phyloP scores from a whole-genome alignment of 371 early-diverging fungal genomes.

The Mortierella sp. region DNA sequence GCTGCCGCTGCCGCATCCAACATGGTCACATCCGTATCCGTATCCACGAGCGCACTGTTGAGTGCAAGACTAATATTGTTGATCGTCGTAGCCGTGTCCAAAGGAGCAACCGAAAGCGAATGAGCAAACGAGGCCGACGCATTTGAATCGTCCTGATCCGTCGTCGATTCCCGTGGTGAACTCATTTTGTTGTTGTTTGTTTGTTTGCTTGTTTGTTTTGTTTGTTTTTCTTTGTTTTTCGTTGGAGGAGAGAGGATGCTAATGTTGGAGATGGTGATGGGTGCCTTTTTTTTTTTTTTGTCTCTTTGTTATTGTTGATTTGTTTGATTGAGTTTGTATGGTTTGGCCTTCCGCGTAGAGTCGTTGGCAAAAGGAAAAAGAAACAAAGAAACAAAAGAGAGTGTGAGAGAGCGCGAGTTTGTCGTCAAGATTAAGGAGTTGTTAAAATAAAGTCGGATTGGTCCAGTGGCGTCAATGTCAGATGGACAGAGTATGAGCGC shows the following conservation, averaged over 20 bases:
- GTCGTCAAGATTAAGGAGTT: too few relatives aligned
- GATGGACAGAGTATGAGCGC: too few relatives aligned
- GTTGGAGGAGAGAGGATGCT: not conserved
- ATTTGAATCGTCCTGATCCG: constrained; percentile 41
- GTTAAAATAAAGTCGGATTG: too few relatives aligned
- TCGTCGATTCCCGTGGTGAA: constrained; percentile 43
- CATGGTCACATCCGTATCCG: constrained; percentile 26
- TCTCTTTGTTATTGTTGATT: too few relatives aligned
- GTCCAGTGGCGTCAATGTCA: too few relatives aligned
- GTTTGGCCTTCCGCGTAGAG: not conserved
- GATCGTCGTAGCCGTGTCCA: constrained; percentile 35
- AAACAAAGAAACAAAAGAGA: not conserved
- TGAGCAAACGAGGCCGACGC: constrained; percentile 48
- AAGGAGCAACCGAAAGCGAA: constrained; percentile 42
- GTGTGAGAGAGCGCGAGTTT: too few relatives aligned
- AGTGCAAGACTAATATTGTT: constrained; percentile 32
- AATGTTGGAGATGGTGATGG: too few relatives aligned
- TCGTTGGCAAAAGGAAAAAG: constrained; percentile 13
- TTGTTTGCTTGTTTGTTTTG: constrained; percentile 58
- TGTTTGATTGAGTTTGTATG: too few relatives aligned
- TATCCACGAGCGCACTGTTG: not conserved
- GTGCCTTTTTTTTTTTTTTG: not conserved
- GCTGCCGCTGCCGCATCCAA: constrained; percentile 25
- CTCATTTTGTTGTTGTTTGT: constrained; percentile 28
- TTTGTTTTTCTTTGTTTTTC: not conserved